Conservation (phyloP, 129 eudicot species). For the Centrapalus pauciflorus region DNA sequence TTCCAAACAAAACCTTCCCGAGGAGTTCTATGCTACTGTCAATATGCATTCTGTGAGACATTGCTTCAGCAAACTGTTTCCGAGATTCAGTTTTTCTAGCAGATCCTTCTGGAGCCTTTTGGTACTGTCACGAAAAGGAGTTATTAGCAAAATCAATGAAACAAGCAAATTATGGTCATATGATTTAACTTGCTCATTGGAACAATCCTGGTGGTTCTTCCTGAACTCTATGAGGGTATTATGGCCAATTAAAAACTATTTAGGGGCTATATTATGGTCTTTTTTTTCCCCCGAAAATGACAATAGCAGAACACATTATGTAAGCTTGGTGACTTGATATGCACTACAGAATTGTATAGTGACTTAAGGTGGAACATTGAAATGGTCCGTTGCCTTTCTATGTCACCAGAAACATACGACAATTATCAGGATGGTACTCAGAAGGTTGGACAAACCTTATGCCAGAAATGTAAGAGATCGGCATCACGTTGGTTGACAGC, state of each 20-base stretch:
- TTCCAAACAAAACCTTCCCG: slow-evolving; percentile 77
- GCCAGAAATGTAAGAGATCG: slow-evolving; percentile 85
- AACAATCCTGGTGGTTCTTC: too few relatives aligned
- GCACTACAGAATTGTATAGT: too few relatives aligned
- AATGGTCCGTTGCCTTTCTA: too few relatives aligned
- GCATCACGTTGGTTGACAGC: slow-evolving; percentile 95
- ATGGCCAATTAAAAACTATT: too few relatives aligned
- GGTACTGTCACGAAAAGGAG: slow-evolving; percentile 45
- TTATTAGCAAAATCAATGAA: neutral
- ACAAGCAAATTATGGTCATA: neutral
- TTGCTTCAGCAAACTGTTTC: slow-evolving; percentile 77
- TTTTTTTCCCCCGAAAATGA: too few relatives aligned
- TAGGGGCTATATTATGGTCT: too few relatives aligned
- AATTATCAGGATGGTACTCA: neutral
- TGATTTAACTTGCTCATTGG: too few relatives aligned
- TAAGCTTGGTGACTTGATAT: too few relatives aligned
- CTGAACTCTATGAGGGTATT: too few relatives aligned
- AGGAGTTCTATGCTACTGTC: slow-evolving; percentile 63
- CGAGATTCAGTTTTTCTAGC: slow-evolving; percentile 57
- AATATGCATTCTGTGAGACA: slow-evolving; percentile 81
- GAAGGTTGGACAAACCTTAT: slow-evolving; percentile 48
- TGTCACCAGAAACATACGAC: neutral
- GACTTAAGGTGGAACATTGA: too few relatives aligned
- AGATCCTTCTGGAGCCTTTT: slow-evolving; percentile 92
- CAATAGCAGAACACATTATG: too few relatives aligned